Evolutionary conservation across 2,329 filamentous ascomycete species (phyloP).

Genomic region (Talaromyces sp.): DNA sequence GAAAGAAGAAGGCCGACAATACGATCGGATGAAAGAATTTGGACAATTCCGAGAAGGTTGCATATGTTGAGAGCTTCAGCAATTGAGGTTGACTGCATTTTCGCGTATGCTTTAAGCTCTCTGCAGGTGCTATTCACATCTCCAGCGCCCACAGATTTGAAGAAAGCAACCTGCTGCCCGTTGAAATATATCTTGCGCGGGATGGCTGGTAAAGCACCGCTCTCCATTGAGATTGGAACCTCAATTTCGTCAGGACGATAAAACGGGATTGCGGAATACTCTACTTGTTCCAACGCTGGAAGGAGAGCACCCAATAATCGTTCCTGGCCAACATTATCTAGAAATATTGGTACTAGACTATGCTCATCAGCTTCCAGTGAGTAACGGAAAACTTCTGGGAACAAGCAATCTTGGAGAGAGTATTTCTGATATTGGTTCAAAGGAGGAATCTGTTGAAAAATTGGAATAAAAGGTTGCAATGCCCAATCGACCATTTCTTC

Average conservation of each 20-base stretch:
- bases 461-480: conserved; percentile 18
- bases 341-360: not conserved
- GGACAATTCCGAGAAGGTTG: not conserved
- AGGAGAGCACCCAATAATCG: conserved; percentile 3
- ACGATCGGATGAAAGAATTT: not conserved
- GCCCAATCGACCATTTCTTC: conserved; percentile 18
- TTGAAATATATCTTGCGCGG: conserved; percentile 21
- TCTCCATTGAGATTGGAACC: conserved; percentile 16
- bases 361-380: not conserved
- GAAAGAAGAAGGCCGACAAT: not conserved
- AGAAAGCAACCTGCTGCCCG: conserved; percentile 18
- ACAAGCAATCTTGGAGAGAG: conserved; percentile 19
- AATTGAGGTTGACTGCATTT: conserved; percentile 11
- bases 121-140: conserved; percentile 16
- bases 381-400: conserved; percentile 19
- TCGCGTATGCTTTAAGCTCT: conserved; percentile 19
- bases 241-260: conserved; percentile 19
- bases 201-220: conserved; percentile 18
- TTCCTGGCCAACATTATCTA: not conserved
- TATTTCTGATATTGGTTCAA: conserved; percentile 15
- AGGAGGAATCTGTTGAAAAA: conserved; percentile 16
- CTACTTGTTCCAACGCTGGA: not conserved
- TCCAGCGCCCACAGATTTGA: conserved; percentile 21
- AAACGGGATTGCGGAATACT: conserved; percentile 20
- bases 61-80: not conserved